Evolutionary conservation across 1,139 yeast genomes (phyloP).

Genomic region (Chernovozyma sophiae-reginae): DNA sequence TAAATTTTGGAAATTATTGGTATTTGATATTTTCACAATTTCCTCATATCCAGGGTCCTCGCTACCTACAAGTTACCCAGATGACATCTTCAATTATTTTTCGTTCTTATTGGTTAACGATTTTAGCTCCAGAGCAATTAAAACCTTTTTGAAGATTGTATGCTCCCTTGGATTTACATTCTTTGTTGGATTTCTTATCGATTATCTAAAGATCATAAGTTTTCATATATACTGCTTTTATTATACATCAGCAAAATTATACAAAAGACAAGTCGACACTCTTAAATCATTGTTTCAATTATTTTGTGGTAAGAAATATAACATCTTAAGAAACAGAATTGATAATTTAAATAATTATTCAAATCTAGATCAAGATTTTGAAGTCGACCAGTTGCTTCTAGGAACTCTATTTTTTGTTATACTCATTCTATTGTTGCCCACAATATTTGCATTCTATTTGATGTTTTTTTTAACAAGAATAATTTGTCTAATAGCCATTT

Average conservation of each 20-base stretch:
- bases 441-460: conserved; percentile 79
- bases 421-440: conserved; percentile 74
- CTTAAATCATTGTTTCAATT: conserved; percentile 74
- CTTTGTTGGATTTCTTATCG: conserved; percentile 62
- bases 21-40: conserved; percentile 9
- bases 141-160: conserved; percentile 15
- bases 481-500: conserved; percentile 44
- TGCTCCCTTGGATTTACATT: conserved; percentile 59
- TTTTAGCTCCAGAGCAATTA: conserved; percentile 5
- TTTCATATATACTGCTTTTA: conserved; percentile 76
- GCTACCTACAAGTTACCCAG: neutral
- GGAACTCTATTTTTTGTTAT: conserved; percentile 89
- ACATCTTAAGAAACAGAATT: conserved; percentile 76
- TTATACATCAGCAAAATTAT: conserved; percentile 72
- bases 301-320: conserved; percentile 86
- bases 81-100: neutral
- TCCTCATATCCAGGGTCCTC: neutral
- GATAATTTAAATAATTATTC: conserved; percentile 54
- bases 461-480: conserved; percentile 65
- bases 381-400: conserved; percentile 77
- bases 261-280: conserved; percentile 67
- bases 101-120: neutral
- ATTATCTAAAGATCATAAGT: conserved; percentile 58
- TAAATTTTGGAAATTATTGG: conserved; percentile 53
- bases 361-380: conserved; percentile 44